Evolutionary conservation across 2,329 filamentous ascomycete species (phyloP).

Genomic region (Alternaria postmessia): DNA sequence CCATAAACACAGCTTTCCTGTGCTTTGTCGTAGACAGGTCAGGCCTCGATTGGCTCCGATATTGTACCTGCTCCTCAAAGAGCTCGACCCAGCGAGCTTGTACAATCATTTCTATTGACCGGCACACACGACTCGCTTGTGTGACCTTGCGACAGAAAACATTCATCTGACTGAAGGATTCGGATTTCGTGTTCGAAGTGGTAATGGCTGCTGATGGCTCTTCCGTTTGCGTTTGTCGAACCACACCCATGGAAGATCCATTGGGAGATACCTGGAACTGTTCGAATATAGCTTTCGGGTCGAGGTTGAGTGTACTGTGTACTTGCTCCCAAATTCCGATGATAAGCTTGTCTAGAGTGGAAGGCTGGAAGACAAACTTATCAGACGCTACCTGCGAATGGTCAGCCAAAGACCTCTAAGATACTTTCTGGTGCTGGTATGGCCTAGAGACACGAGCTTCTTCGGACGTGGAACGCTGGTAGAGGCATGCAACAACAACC

Average conservation of each 20-base stretch:
- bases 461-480: not conserved
- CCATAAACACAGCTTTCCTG: slow-evolving; percentile 61
- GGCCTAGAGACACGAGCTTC: not conserved
- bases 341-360: slow-evolving; percentile 59
- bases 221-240: slow-evolving; percentile 20
- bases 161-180: slow-evolving; percentile 54
- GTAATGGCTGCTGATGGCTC: slow-evolving; percentile 12
- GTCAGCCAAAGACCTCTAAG: not conserved
- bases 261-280: slow-evolving; percentile 39
- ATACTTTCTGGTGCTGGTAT: not conserved
- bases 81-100: slow-evolving; percentile 66
- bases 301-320: slow-evolving; percentile 53
- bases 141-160: slow-evolving; percentile 56
- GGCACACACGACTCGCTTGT: slow-evolving; percentile 61
- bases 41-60: slow-evolving; percentile 51
- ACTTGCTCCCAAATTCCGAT: slow-evolving; percentile 61
- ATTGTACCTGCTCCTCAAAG: slow-evolving; percentile 61
- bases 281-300: slow-evolving; percentile 49
- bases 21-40: slow-evolving; percentile 57
- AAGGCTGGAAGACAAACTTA: slow-evolving; percentile 56
- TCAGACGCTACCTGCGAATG: slow-evolving; percentile 30
- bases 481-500: not conserved
- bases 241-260: slow-evolving; percentile 18
- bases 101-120: slow-evolving; percentile 67
- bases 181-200: slow-evolving; percentile 15